Evolutionary conservation across 2,329 filamentous ascomycete genomes (phyloP).

Genomic region (Paecilomyces dactylethromorphus): DNA sequence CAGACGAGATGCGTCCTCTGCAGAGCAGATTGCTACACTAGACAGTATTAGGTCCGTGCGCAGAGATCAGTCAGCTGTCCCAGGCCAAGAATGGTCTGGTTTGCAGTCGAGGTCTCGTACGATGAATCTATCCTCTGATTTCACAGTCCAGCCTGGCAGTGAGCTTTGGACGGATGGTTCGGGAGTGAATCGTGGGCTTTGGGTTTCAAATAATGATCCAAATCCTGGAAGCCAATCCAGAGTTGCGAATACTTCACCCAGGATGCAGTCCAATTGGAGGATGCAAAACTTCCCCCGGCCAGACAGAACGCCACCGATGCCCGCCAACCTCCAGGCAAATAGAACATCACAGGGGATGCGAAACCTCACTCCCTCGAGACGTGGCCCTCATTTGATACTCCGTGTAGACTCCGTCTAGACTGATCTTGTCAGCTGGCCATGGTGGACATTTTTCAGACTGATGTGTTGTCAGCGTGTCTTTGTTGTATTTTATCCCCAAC

Average conservation of each 20-base stretch:
- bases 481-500: too few species aligned
- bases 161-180: background rate
- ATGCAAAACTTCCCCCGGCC: background rate
- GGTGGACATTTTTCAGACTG: too few species aligned
- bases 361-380: slow-evolving; percentile 8
- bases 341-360: slow-evolving; percentile 1
- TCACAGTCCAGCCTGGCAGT: background rate
- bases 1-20: background rate
- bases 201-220: background rate
- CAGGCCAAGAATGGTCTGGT: background rate
- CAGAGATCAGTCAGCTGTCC: background rate
- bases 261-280: slow-evolving; percentile 10
- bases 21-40: background rate
- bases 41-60: background rate
- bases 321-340: background rate
- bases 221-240: background rate
- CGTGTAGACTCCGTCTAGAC: slow-evolving; percentile 8
- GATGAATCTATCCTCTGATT: background rate
- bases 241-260: background rate
- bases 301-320: background rate
- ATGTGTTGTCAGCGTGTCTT: too few species aligned
- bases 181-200: background rate
- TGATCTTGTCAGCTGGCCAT: background rate
- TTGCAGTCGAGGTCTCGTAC: background rate
- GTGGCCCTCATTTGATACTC: slow-evolving; percentile 6